Percentiles rank a stretch among this genome's conserved stretches.
Conservation (phyloP, 164 flowering plant species). For the Magnolia changhungtana region DNA sequence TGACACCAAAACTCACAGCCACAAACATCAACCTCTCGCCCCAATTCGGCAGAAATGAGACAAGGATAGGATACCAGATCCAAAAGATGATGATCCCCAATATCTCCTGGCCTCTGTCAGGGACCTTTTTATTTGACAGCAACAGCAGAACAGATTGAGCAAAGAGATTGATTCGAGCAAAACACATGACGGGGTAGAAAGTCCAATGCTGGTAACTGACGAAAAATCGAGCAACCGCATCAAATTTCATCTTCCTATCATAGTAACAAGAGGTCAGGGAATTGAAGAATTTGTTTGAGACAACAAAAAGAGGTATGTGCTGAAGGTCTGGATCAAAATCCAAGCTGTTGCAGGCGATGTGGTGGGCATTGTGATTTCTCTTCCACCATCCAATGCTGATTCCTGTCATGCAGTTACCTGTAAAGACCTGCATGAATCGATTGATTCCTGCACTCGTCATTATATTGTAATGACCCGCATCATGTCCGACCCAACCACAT, state of each 20-base stretch:
- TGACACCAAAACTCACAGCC: constrained; percentile 35
- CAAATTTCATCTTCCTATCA: constrained; percentile 44
- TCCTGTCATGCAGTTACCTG: constrained; percentile 60
- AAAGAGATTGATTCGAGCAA: constrained; percentile 49
- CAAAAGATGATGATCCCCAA: constrained; percentile 50
- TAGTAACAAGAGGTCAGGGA: constrained; percentile 44
- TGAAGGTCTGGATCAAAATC: constrained; percentile 60
- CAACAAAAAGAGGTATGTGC: constrained; percentile 56
- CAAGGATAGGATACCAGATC: constrained; percentile 55
- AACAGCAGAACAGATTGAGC: constrained; percentile 49
- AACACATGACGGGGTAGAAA: constrained; percentile 57
- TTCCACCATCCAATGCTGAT: constrained; percentile 79
- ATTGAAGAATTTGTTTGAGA: constrained; percentile 39
- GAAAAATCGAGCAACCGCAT: constrained; percentile 37
- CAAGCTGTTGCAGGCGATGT: constrained; percentile 51
- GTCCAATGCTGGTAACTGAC: constrained; percentile 62
- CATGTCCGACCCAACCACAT: constrained; percentile 57
- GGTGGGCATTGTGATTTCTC: constrained; percentile 68
- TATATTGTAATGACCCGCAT: constrained; percentile 57
- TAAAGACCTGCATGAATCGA: constrained; percentile 35
- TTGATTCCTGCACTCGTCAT: constrained; percentile 36
- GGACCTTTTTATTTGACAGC: constrained; percentile 38
- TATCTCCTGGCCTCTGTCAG: constrained; percentile 43
- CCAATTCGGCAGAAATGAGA: constrained; percentile 52
- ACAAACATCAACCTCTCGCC: constrained; percentile 48